phyloP scores from a whole-genome alignment of 257 asterid genomes.

The Leonotis leonurus region DNA sequence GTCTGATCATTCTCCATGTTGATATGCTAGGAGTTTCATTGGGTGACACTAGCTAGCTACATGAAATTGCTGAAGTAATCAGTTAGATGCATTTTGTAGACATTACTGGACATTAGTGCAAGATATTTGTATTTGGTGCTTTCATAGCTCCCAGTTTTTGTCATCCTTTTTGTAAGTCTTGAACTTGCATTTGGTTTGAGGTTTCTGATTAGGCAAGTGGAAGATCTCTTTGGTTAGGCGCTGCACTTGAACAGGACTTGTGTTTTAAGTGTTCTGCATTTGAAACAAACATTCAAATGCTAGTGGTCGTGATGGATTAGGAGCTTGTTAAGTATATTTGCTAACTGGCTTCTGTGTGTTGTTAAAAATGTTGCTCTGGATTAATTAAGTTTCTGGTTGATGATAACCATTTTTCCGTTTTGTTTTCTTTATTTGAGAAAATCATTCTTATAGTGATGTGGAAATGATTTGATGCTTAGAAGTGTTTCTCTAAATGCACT shows the following conservation, averaged over 20 bases:
- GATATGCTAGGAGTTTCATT: constrained; percentile 3
- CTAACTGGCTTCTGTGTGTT: too few relatives aligned
- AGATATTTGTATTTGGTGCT: not conserved
- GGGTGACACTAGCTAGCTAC: not conserved
- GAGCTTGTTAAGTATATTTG: not conserved
- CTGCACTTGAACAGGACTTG: too few relatives aligned
- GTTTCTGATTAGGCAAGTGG: not conserved
- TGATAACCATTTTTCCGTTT: too few relatives aligned
- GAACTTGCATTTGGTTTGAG: not conserved
- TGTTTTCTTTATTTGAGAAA: too few relatives aligned
- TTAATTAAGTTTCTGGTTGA: not conserved
- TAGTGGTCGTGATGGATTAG: not conserved
- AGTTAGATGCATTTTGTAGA: not conserved
- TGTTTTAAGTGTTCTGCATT: not conserved
- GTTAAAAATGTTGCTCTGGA: too few relatives aligned
- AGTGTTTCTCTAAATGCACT: constrained; percentile 2
- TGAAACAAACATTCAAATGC: not conserved
- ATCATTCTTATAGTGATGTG: too few relatives aligned
- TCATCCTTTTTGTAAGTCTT: not conserved
- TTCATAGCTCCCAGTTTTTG: not conserved
- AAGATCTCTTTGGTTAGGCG: not conserved
- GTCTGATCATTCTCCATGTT: not conserved
- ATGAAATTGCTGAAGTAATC: not conserved
- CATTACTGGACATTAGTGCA: not conserved
- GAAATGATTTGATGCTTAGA: too few relatives aligned